Base-by-base conservation (phyloP, 139 green algal species). In the Zygnema circumcarinatum region DNA sequence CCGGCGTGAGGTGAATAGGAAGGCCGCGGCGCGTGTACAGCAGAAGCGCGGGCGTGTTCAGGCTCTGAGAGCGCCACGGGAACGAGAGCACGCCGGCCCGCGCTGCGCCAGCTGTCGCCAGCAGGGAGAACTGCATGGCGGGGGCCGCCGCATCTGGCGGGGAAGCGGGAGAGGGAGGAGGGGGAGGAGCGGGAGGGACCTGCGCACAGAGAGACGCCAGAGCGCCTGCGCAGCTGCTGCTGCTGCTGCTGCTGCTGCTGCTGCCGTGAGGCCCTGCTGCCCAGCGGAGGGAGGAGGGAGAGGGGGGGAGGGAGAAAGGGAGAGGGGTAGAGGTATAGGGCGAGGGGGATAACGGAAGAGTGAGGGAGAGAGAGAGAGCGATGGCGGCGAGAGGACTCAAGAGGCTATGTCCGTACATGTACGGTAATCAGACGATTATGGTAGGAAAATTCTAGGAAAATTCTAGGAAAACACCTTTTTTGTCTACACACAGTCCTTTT, bases 1-100 rank as follows among this genome's bases (percentile, higher is more conserved):
- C 76, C 31, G 84, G 47, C 76, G 47, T 25, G 47, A 62, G 47
- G 16, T 16, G 16, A 16, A 62, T 62, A 7, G 35, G 76, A 42
- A 81, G 76, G 33, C 56, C 54, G 11, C 7, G 3, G 33, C 56
- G 33, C 3, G 76, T 82, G 76, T 81, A 84, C 7, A 84, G 33
- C 7, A 84, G 40, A 73, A 81, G 40, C 7, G 56, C 54, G 16
- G 54, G 56, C 11, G 76, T 81, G 7, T 25, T 62, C 16, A 7
- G 47, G 16, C 47, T 25, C 47, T 62, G 47, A 62, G 47, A 62
- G 7, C 7, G 7, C 16, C 47, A 62, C 47, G 47, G 7, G 7
- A 16, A 25, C 16, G 47, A 62, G 16, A 62, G 16, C 47, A 62
- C 16, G 16, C 47, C 47, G 16, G 7, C 16, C 47, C 7, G 47